Evolutionary conservation across 192 early-diverging fungal genomes (phyloP).

Genomic region (Backusella australiensis): DNA sequence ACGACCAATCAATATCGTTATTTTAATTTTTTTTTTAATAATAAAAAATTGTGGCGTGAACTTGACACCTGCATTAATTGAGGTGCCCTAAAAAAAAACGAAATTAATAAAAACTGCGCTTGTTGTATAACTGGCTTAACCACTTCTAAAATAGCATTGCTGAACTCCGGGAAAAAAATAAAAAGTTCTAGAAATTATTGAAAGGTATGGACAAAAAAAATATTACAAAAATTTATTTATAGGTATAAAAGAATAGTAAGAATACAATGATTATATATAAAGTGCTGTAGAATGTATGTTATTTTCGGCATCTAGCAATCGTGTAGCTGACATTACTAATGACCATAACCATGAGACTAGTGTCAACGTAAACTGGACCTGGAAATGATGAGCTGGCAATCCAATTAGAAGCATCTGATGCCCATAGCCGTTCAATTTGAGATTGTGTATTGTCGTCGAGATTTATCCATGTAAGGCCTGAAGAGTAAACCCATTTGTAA

Average conservation of each 20-base stretch:
- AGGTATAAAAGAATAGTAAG: neutral
- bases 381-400: neutral
- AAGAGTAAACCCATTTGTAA: conserved; percentile 3
- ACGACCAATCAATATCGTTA: neutral
- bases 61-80: neutral
- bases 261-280: neutral
- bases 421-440: conserved; percentile 11
- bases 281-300: neutral
- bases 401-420: neutral
- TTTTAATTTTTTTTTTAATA: neutral
- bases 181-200: neutral
- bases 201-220: neutral
- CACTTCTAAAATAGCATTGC: neutral
- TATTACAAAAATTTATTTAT: conserved; percentile 5
- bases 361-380: conserved; percentile 10
- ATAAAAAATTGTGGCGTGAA: neutral
- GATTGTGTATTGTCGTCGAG: neutral
- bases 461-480: neutral
- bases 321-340: neutral
- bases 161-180: neutral
- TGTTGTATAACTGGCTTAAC: neutral
- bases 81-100: neutral
- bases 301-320: neutral
- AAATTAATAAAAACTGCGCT: neutral
- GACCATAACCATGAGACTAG: neutral